Evolutionary conservation across 495 filamentous ascomycete species (phyloP).

Genomic region (Aspergillus diversus): DNA sequence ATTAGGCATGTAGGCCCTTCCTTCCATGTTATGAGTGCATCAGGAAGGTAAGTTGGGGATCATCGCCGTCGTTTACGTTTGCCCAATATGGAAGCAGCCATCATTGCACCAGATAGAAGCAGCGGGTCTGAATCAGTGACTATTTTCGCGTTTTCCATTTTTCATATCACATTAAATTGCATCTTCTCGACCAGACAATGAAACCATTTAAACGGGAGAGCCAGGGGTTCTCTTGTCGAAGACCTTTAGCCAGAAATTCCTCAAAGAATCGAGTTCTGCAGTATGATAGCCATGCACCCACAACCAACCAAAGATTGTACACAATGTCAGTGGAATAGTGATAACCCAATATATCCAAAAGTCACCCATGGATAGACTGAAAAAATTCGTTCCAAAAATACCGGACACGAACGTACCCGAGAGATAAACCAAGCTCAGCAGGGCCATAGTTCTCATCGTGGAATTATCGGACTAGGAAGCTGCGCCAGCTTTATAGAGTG

Average conservation of each 20-base stretch:
- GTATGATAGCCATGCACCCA: not conserved
- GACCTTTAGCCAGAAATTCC: not conserved
- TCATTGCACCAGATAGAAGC: no score
- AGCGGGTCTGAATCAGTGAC: no score
- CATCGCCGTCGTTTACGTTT: no score
- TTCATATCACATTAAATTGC: no score
- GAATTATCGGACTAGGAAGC: not conserved
- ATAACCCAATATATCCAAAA: not conserved
- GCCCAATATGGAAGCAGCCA: no score
- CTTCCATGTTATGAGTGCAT: no score
- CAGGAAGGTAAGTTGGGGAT: no score
- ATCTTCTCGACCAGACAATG: no score
- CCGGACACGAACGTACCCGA: not conserved
- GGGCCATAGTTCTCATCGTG: not conserved
- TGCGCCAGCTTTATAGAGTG: not conserved
- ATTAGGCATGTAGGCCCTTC: no score
- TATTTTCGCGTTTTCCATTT: no score
- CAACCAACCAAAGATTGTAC: not conserved
- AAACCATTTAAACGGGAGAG: no score
- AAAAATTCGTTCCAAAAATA: not conserved
- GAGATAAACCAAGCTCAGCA: not conserved
- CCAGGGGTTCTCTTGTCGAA: no score
- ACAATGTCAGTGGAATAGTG: not conserved
- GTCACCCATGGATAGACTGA: not conserved
- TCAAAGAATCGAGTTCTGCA: not conserved